A percentile compares a stretch with the other conserved stretches of the same genome.
These are phyloP conservation scores for Calocybe indica DNA, from an alignment of 768 basidiomycete genomes.

Conservation along the genomic window DNA sequence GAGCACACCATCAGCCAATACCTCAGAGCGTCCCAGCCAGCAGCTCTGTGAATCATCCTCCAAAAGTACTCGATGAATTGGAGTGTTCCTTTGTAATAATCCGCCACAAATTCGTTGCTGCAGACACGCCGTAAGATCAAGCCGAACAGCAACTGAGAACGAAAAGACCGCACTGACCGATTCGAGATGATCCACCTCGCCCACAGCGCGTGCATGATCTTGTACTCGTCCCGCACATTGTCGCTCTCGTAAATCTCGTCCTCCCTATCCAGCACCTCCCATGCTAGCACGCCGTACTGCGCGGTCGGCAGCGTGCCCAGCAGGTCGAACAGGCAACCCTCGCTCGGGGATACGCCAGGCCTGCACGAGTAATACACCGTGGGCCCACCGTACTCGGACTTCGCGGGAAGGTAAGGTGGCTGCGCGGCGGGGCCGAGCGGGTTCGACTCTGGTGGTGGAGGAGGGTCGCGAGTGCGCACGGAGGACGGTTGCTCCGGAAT, in stretches of 20 bases:
- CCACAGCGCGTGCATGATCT: slow-evolving; percentile 78
- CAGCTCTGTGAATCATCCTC: slow-evolving; percentile 61
- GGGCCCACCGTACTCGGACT: slow-evolving; percentile 40
- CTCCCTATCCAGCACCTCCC: slow-evolving; percentile 66
- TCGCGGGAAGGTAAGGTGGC: slow-evolving; percentile 45
- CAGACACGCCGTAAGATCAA: neutral
- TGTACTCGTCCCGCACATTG: slow-evolving; percentile 68
- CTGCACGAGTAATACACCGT: slow-evolving; percentile 55
- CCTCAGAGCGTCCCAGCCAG: slow-evolving; percentile 60
- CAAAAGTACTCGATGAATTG: slow-evolving; percentile 57
- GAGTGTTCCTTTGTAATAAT: slow-evolving; percentile 47
- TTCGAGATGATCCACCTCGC: slow-evolving; percentile 66
- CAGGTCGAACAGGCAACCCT: slow-evolving; percentile 60
- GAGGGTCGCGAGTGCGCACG: slow-evolving; percentile 17
- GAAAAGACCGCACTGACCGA: slow-evolving; percentile 29
- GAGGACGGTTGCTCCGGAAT: slow-evolving; percentile 13
- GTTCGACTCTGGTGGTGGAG: slow-evolving; percentile 35
- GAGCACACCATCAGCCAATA: slow-evolving; percentile 49
- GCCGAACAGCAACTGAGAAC: neutral
- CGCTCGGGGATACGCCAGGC: slow-evolving; percentile 32
- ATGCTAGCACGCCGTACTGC: slow-evolving; percentile 58
- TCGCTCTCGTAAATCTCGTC: slow-evolving; percentile 73
- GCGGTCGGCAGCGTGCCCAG: slow-evolving; percentile 54
- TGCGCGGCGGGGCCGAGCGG: slow-evolving; percentile 47
- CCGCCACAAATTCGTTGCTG: slow-evolving; percentile 50